A percentile compares a stretch with the other conserved stretches of the same genome.
Evolutionary conservation across 305 asterid species (phyloP).

Genomic region (Fraxinus ornus): DNA sequence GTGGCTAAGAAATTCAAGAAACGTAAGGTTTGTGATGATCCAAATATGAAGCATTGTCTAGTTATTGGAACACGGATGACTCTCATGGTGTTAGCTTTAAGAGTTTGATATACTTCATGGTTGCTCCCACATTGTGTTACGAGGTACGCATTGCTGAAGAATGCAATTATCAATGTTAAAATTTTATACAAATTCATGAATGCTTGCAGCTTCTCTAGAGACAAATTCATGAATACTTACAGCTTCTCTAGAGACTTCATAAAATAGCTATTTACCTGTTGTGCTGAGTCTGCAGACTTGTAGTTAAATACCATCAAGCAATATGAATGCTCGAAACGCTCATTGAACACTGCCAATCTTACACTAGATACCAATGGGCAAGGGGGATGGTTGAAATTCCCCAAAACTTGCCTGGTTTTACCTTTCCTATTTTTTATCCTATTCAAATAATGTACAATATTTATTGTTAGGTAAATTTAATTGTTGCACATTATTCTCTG

Average conservation of each 20-base stretch:
- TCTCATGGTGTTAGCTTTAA: conserved; percentile 60
- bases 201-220: too few relatives aligned
- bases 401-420: neutral
- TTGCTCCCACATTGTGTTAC: conserved; percentile 82
- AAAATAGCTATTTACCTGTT: neutral
- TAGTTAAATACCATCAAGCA: conserved; percentile 2
- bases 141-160: conserved; percentile 55
- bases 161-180: too few relatives aligned
- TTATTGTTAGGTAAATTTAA: neutral
- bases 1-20: conserved; percentile 31
- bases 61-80: conserved; percentile 52
- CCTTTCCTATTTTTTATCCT: neutral
- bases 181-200: conserved; percentile 1
- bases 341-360: conserved; percentile 4
- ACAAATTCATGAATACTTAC: too few relatives aligned
- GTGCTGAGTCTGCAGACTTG: neutral
- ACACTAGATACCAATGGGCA: neutral
- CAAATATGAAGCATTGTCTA: conserved; percentile 43
- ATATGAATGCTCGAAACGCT: conserved; percentile 4
- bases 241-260: too few relatives aligned
- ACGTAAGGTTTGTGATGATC: conserved; percentile 37
- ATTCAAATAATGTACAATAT: neutral
- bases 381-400: neutral
- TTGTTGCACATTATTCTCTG: neutral
- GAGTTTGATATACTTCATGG: conserved; percentile 81